Evolutionary conservation across 192 early-diverging fungal species (phyloP).

Genomic region (Martensiomyces pterosporus): DNA sequence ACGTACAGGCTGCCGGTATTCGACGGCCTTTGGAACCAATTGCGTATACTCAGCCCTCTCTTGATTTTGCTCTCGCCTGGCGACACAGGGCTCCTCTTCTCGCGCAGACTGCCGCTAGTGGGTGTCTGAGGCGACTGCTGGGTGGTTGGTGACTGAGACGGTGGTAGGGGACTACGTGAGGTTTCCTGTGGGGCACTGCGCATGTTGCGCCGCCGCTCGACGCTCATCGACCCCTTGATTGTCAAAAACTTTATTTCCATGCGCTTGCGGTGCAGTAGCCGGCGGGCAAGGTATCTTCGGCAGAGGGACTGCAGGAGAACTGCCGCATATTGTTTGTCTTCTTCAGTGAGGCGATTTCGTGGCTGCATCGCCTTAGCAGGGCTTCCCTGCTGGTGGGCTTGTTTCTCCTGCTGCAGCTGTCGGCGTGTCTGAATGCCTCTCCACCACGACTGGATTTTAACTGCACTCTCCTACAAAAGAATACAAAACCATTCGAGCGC

Average conservation of each 20-base stretch:
- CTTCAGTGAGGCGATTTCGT: neutral
- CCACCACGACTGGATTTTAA: slow-evolving; percentile 10
- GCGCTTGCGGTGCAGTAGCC: neutral
- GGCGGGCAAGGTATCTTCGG: slow-evolving; percentile 20
- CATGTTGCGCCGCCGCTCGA: slow-evolving; percentile 15
- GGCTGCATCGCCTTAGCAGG: slow-evolving; percentile 8
- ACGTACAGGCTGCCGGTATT: neutral
- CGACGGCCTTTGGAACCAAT: slow-evolving; percentile 22
- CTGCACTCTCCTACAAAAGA: slow-evolving; percentile 5
- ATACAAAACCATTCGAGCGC: neutral
- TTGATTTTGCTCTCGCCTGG: neutral
- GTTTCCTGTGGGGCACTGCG: neutral
- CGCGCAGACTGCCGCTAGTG: too few relatives aligned
- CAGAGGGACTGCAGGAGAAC: slow-evolving; percentile 10
- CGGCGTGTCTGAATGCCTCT: slow-evolving; percentile 1
- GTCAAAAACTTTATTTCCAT: slow-evolving; percentile 25
- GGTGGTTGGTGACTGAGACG: neutral
- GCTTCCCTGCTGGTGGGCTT: slow-evolving; percentile 3
- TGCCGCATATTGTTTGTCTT: slow-evolving; percentile 1
- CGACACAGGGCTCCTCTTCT: neutral
- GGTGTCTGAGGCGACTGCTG: neutral
- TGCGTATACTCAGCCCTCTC: slow-evolving; percentile 23
- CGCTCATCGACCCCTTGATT: slow-evolving; percentile 27
- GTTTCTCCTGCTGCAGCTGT: neutral
- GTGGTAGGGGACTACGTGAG: neutral